Evolutionary conservation across 768 basidiomycete species (phyloP), one percentile per base, ranked within the genome.

Genomic region (Phanerochaete sordida): DNA sequence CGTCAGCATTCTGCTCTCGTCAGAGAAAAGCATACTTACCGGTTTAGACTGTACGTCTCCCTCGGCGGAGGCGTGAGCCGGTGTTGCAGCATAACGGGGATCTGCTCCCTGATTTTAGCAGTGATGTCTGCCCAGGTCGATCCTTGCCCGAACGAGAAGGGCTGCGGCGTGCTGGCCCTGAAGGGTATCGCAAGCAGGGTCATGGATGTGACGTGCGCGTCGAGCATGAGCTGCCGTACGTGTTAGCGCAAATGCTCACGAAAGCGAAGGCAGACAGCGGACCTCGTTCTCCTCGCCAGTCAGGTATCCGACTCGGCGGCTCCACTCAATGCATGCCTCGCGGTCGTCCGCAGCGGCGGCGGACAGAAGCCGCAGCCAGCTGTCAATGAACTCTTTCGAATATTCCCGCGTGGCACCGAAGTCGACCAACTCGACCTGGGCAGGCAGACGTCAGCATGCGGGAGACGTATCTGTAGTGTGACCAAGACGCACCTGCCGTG

Each of bases 321-420:
- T 95, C 82, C 84, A 86, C 21, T 84, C 77, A 19, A 83, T 74
- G 66, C 94, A 96, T 19, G 73, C 83, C 5, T 79, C 76, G 27
- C 83, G 74, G 71, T 97, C 90, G 30, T 84, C 85, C 0, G 70
- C 69, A 3, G 91, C 83, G 0, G 93, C 95, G 0, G 93, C 87
- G 58, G 80, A 79, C n/a, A 98, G 83, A n/a, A 99, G 80, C 15
- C 75, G 77, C 56, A 90, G 78, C 94, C 95, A 99, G 56, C 77
- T 78, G 70, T 95, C 90, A 75, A 97, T 94, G 71, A 98, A 99
- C 57, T 82, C 81, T 61, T 85, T 84, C 0, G 84, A 80, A 73
- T 98, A 99, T 65, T 85, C 86, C 26, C 95, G 82, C 0, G 94
- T 94, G 11, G 97, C 97, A 31, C 97, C 97, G 67, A 98, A 98